Conservation (phyloP, 2,329 filamentous ascomycete genomes). For the Phialemonium atrogriseum region DNA sequence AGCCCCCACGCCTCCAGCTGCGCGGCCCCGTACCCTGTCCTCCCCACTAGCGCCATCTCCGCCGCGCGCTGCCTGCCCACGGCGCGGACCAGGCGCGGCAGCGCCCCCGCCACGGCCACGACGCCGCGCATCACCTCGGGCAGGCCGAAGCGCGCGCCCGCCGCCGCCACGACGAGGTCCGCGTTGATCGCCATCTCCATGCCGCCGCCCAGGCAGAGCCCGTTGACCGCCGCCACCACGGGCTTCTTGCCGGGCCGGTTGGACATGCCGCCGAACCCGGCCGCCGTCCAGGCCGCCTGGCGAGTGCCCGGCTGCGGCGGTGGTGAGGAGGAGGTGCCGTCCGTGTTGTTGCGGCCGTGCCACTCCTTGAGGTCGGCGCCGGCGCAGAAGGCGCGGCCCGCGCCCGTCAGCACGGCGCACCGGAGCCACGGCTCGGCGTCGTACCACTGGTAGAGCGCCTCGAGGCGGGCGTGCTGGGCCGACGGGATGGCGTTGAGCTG, state of each 20-base stretch:
- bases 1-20: slow-evolving; percentile 59
- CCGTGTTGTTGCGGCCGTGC: slow-evolving; percentile 33
- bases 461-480: slow-evolving; percentile 39
- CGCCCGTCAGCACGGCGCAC: slow-evolving; percentile 56
- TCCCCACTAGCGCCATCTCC: slow-evolving; percentile 62
- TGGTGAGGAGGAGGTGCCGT: slow-evolving; percentile 2
- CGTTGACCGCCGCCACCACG: slow-evolving; percentile 68
- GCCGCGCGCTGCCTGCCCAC: slow-evolving; percentile 62
- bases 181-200: slow-evolving; percentile 69
- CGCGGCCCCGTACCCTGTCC: slow-evolving; percentile 42
- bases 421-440: slow-evolving; percentile 53
- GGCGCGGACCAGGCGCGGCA: slow-evolving; percentile 57
- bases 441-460: slow-evolving; percentile 43
- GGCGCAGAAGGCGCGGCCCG: slow-evolving; percentile 57
- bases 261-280: slow-evolving; percentile 58
- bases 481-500: slow-evolving; percentile 50
- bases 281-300: slow-evolving; percentile 22
- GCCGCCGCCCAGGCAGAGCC: slow-evolving; percentile 65
- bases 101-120: slow-evolving; percentile 60
- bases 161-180: slow-evolving; percentile 60
- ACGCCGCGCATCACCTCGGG: slow-evolving; percentile 67
- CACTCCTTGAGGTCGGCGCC: slow-evolving; percentile 63
- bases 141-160: slow-evolving; percentile 53
- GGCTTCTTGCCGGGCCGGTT: slow-evolving; percentile 65
- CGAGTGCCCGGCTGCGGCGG: slow-evolving; percentile 7